These are phyloP conservation scores for Venturia oleaginea DNA, from an alignment of 2,329 filamentous ascomycete species.

Conservation along the genomic window DNA sequence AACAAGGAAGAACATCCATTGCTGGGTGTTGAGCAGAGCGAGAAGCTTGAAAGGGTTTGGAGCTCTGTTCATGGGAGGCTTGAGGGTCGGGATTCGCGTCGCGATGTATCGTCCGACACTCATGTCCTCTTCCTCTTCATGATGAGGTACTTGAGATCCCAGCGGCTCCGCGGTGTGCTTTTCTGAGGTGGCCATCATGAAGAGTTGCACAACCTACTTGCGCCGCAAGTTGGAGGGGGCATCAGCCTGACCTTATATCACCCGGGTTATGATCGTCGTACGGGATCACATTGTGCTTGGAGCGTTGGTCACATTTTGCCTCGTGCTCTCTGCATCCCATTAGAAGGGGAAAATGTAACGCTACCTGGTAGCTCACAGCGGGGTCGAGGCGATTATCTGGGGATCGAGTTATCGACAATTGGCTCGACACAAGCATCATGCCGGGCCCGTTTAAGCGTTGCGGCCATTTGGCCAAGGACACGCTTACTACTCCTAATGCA, in stretches of 20 bases:
- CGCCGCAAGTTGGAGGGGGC: background rate
- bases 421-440: background rate
- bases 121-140: conserved; percentile 4
- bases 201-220: background rate
- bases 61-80: conserved; percentile 41
- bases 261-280: background rate
- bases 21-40: conserved; percentile 16
- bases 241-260: background rate
- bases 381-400: background rate
- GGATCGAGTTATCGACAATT: background rate
- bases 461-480: background rate
- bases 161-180: background rate
- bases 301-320: background rate
- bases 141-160: background rate
- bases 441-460: background rate
- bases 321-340: background rate
- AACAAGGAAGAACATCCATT: conserved; percentile 18
- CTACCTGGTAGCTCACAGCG: background rate
- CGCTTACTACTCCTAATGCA: background rate
- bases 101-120: conserved; percentile 31
- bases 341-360: background rate
- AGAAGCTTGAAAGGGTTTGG: conserved; percentile 43
- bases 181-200: background rate
- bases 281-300: background rate
- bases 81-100: conserved; percentile 40